A percentile compares a stretch with the other conserved stretches of the same genome.
phyloP scores from a whole-genome alignment of 2,329 filamentous ascomycete genomes.

The Tolypocladium capitatum region DNA sequence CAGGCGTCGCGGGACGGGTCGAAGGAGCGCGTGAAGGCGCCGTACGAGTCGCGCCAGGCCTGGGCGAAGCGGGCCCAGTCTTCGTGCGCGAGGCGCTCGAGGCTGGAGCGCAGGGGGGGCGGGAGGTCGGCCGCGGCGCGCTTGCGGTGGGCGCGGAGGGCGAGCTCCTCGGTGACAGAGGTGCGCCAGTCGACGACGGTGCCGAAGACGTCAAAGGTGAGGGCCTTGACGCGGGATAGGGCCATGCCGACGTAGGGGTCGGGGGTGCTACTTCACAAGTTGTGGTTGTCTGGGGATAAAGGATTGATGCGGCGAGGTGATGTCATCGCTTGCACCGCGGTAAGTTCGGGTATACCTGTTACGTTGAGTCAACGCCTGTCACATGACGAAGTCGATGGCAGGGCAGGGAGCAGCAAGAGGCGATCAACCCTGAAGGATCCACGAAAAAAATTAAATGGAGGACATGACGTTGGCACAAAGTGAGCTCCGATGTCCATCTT shows the following conservation, averaged over 20 bases:
- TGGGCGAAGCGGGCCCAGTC: constrained; percentile 56
- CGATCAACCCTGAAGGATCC: neutral
- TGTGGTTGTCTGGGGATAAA: neutral
- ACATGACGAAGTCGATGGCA: neutral
- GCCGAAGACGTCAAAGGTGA: constrained; percentile 68
- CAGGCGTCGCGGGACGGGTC: constrained; percentile 36
- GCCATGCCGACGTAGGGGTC: constrained; percentile 12
- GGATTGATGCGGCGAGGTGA: no score
- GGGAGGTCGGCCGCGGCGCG: constrained; percentile 31
- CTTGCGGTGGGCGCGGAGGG: constrained; percentile 33
- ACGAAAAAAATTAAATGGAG: neutral
- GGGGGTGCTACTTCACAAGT: neutral
- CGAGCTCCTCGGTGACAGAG: constrained; percentile 48
- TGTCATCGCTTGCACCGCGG: neutral
- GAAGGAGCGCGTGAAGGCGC: constrained; percentile 42
- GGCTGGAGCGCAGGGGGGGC: constrained; percentile 30
- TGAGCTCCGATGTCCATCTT: neutral
- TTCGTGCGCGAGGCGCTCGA: constrained; percentile 34
- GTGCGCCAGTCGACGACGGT: constrained; percentile 70
- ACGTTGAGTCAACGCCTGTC: neutral
- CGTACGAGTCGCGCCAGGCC: constrained; percentile 56
- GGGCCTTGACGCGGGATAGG: constrained; percentile 33
- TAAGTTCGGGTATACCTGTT: neutral
- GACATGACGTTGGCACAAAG: no score
- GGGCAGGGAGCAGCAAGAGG: neutral